A percentile compares a stretch with the other conserved stretches of the same genome.
Conservation (phyloP, 129 eudicot species). For the Solidago caesia region DNA sequence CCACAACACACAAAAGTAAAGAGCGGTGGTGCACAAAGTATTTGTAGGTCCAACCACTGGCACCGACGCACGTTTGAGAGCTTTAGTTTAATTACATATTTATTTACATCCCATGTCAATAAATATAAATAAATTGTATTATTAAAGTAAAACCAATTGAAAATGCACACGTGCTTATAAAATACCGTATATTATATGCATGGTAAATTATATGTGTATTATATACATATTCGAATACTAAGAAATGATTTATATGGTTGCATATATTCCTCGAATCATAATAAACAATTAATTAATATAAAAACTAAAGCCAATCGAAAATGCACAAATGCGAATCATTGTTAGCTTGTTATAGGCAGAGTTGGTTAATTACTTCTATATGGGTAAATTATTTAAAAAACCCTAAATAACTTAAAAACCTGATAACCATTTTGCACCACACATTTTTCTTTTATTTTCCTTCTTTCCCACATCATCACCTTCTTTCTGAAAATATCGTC, state of each 20-base stretch:
- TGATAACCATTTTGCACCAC: too few species aligned
- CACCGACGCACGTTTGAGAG: slow-evolving; percentile 12
- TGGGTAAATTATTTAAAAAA: too few species aligned
- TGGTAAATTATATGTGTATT: neutral
- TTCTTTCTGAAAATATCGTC: too few species aligned
- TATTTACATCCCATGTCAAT: neutral
- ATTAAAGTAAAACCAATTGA: neutral
- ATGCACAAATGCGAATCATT: neutral
- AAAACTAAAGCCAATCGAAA: neutral
- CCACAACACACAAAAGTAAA: neutral
- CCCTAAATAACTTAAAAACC: too few species aligned
- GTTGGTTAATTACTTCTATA: too few species aligned
- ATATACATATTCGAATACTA: too few species aligned
- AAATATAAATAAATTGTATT: neutral
- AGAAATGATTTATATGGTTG: neutral
- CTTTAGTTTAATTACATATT: neutral
- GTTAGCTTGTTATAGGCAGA: too few species aligned
- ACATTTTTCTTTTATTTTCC: too few species aligned
- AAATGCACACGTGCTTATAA: slow-evolving; percentile 6
- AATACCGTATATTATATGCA: neutral
- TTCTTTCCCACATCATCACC: too few species aligned
- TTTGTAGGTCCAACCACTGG: slow-evolving; percentile 5
- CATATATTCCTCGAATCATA: neutral
- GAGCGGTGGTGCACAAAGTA: neutral
- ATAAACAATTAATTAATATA: neutral